Base-by-base conservation (phyloP, 169 alveolate genomes). In the Eimeria acervulina region DNA sequence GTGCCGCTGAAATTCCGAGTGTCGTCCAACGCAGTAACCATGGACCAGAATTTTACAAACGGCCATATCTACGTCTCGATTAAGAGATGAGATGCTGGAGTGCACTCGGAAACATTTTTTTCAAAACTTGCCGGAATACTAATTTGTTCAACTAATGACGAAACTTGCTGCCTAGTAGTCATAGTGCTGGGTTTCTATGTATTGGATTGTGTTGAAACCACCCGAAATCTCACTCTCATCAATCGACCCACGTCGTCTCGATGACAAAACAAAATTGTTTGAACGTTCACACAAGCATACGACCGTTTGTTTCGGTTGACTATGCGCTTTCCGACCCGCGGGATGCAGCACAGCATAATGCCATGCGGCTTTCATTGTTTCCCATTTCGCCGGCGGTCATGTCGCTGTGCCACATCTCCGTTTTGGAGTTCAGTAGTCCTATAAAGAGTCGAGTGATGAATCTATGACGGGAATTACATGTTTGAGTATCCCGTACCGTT, bases 371-470 rank as follows among this genome's bases (percentile, higher is more conserved):
- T 33, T 95, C 96, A 28, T 91, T 87, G 21, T 23, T 66, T 17
- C 87, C 44, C 92, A 85, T 76, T 33, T 95, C 96, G 76, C 96
- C 63, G 12, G 68, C 55, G 23, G 91, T 33, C 95, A 95, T 85
- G 52, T 85, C 96, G 47, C 93, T 74, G 87, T 95, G 96, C 96
- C 96, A 95, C 68, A 95, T 21, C 68, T 95, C 95, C 81, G 83
- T 44, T 31, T 52, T 87, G 59, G 81, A 36, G 42, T 51, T 81
- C 38, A 95, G 83, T 36, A 95, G 91, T 2, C 96, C 96, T 95
- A 55, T 23, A 28, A 63, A 52, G n/a, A 0, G 52, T 26, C 47
- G 36, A 33, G 59, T 80, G 23, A 51, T 17, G 33, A 1, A 61
- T 23, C 15, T 61, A 23, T 85, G 5, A 36, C 51, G 23, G 23